phyloP scores from a whole-genome alignment of 164 flowering plant species.

The Saururus chinensis region DNA sequence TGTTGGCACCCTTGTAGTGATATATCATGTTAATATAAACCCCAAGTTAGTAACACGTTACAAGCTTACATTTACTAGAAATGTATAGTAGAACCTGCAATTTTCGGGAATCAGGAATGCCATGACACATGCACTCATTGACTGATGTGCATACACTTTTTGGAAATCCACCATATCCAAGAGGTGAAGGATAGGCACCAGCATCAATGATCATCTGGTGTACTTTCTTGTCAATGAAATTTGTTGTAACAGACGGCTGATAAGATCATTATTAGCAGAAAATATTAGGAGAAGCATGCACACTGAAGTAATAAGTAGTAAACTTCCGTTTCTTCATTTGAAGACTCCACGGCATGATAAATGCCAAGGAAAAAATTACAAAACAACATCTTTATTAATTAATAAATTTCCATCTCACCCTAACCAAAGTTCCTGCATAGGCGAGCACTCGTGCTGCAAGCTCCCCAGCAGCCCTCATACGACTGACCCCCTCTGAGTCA shows the following conservation, averaged over 20 bases:
- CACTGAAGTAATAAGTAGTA: too few relatives aligned
- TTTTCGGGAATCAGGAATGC: constrained; percentile 94
- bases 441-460: constrained; percentile 92
- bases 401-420: constrained; percentile 32
- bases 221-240: constrained; percentile 93
- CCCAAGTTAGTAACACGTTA: background rate
- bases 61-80: background rate
- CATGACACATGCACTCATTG: constrained; percentile 99
- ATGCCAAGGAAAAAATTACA: too few relatives aligned
- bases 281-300: background rate
- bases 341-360: too few relatives aligned
- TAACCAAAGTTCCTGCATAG: constrained; percentile 81
- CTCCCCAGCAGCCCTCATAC: constrained; percentile 82
- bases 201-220: constrained; percentile 95
- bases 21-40: background rate
- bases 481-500: constrained; percentile 61
- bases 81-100: constrained; percentile 45
- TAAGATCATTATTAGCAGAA: constrained; percentile 4
- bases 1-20: background rate
- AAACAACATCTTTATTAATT: background rate
- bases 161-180: constrained; percentile 97
- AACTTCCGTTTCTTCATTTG: background rate
- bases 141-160: constrained; percentile 98
- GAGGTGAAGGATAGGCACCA: constrained; percentile 98
- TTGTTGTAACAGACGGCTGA: constrained; percentile 88